Evolutionary conservation across 768 basidiomycete species (phyloP), one percentile per base, ranked within the genome.

Genomic region (Leccinum variicolor): DNA sequence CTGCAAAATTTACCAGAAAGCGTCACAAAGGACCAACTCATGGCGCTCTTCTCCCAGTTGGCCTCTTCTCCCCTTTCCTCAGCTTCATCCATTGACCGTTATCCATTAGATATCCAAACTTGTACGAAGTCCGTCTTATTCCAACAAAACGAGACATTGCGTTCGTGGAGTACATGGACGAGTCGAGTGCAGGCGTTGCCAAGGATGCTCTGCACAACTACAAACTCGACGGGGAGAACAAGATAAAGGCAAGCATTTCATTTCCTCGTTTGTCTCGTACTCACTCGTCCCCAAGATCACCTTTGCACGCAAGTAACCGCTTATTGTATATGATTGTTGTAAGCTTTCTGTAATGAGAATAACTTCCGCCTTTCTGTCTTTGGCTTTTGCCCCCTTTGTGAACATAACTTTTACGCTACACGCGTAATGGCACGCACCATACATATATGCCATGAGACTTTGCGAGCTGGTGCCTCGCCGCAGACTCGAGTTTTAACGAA

Each of bases 181-280:
- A 98, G 73, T 84, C 80, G 41, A 91, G 90, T 61, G 90, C 96
- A 15, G 89, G 86, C 21, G 84, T 89, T 52, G 97, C 97, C 43
- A 95, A 96, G 71, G 95, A 98, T 58, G 95, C 93, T 15, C 75
- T 98, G 67, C 95, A 99, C 83, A 98, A 98, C 73, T 94, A 92
- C 84, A 94, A 93, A 74, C 79, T 98, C 71, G 94, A 97, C 64
- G 94, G 94, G 53, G 95, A 97, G 75, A 93, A 92, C 77, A 98
- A 98, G 78, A 97, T 98, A 82, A 98, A 98, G 85, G 95, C 89
- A 53, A 63, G 75, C 60, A 29, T 26, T 29, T 39, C 26, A 26
- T 23, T 41, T 48, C 17, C 9, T 58, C 36, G 9, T 36, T 49
- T 10, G 49, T 51, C 48, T 15, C 26, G 28, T 50, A 45, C 54